Conservation (phyloP, 2,329 filamentous ascomycete species). For the Scytalidium lignicola region DNA sequence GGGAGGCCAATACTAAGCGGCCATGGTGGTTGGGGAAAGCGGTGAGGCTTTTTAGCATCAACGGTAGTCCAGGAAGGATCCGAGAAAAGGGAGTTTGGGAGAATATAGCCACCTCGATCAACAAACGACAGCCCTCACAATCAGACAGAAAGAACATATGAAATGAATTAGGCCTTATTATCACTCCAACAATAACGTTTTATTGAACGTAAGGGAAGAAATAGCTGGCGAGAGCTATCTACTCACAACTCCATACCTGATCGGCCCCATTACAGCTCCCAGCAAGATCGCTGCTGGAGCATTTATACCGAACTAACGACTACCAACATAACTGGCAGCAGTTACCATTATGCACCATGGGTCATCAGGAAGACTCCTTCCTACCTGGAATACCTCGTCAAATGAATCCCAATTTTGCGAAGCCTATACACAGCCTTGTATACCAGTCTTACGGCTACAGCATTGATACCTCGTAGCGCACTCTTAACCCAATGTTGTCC, state of each 20-base stretch:
- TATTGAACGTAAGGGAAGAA: not conserved
- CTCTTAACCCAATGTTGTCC: slow-evolving; percentile 41
- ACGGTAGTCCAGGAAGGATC: slow-evolving; percentile 15
- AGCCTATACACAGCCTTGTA: slow-evolving; percentile 61
- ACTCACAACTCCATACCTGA: slow-evolving; percentile 39
- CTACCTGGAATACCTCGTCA: slow-evolving; percentile 40
- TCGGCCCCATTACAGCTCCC: slow-evolving; percentile 41
- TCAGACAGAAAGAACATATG: not conserved
- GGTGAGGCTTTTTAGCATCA: slow-evolving; percentile 22
- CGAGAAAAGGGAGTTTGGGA: slow-evolving; percentile 23
- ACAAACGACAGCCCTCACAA: not conserved
- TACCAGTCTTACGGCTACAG: slow-evolving; percentile 54
- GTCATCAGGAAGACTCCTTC: slow-evolving; percentile 50
- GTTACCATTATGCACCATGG: slow-evolving; percentile 61
- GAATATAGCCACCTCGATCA: slow-evolving; percentile 13
- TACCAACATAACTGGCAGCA: slow-evolving; percentile 41
- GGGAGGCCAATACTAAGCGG: slow-evolving; percentile 13
- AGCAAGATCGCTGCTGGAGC: slow-evolving; percentile 39
- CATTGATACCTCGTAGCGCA: slow-evolving; percentile 51
- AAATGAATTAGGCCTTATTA: not conserved
- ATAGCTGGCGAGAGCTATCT: not conserved
- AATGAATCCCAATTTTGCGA: slow-evolving; percentile 59
- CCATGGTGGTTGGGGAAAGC: slow-evolving; percentile 25
- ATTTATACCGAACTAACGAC: slow-evolving; percentile 41
- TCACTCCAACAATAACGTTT: not conserved